Percentiles rank a stretch among this genome's conserved stretches.
These are phyloP conservation scores for Rhipidocladum racemiflorum DNA, from an alignment of 176 grass and related monocot genomes.

Conservation along the genomic window DNA sequence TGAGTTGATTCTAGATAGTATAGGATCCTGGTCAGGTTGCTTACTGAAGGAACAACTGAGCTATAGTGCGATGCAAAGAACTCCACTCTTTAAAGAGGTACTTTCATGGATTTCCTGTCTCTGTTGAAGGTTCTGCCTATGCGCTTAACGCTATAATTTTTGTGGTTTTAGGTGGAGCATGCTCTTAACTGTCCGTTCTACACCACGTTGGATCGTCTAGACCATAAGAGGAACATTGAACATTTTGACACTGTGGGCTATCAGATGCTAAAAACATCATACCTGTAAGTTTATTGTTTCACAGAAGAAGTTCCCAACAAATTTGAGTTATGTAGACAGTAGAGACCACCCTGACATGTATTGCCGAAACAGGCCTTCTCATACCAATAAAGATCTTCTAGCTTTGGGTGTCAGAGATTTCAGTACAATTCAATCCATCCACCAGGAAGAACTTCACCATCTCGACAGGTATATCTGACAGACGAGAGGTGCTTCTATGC, in stretches of 20 bases:
- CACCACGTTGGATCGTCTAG: slow-evolving; percentile 14
- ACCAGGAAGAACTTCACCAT: slow-evolving; percentile 44
- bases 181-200: not conserved
- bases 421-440: slow-evolving; percentile 31
- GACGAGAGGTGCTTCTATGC: no score
- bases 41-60: slow-evolving; percentile 46
- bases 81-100: slow-evolving; percentile 44
- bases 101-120: not conserved
- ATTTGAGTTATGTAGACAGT: not conserved
- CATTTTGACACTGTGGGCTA: not conserved
- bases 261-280: not conserved
- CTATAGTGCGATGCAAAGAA: not conserved
- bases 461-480: slow-evolving; percentile 39
- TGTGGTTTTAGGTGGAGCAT: slow-evolving; percentile 8
- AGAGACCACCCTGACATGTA: not conserved
- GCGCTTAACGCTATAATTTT: not conserved
- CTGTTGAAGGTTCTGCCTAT: not conserved
- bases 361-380: slow-evolving; percentile 31
- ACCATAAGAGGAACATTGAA: slow-evolving; percentile 18
- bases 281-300: not conserved
- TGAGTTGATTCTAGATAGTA: slow-evolving; percentile 45
- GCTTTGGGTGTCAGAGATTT: slow-evolving; percentile 49
- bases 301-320: not conserved
- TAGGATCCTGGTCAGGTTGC: slow-evolving; percentile 51
- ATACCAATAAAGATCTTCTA: slow-evolving; percentile 35